Conservation (phyloP, 75 land plant genomes). For the Sequoiadendron giganteum region DNA sequence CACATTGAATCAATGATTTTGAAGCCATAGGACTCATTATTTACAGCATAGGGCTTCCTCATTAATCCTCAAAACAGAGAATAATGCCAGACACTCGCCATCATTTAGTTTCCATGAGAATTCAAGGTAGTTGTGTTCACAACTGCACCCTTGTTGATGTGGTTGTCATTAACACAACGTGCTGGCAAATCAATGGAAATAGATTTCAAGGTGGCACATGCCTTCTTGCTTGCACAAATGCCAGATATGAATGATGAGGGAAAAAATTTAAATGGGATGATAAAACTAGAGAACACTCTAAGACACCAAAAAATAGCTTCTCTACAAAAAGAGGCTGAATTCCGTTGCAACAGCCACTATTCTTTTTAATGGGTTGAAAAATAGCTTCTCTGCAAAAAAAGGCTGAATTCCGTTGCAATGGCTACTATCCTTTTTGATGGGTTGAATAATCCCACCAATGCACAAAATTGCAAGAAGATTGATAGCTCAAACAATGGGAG, state of each 20-base stretch:
- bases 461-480: constrained; percentile 4
- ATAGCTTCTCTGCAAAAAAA: neutral
- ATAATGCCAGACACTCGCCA: neutral
- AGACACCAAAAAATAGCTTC: neutral
- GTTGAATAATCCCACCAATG: neutral
- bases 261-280: neutral
- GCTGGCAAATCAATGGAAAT: neutral
- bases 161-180: constrained; percentile 4
- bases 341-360: neutral
- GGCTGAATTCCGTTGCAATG: constrained; percentile 5
- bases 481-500: constrained; percentile 9
- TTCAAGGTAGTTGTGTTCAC: neutral
- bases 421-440: neutral
- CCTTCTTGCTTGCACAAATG: constrained; percentile 12
- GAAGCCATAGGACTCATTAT: neutral
- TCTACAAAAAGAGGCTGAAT: neutral
- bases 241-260: neutral
- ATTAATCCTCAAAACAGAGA: neutral
- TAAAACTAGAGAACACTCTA: neutral
- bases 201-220: neutral
- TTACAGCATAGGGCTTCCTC: neutral
- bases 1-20: neutral
- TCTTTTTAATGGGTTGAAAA: neutral
- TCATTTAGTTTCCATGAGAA: neutral
- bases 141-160: neutral